Conservation (phyloP, 2,329 filamentous ascomycete genomes). For the Lithohypha guttulata region DNA sequence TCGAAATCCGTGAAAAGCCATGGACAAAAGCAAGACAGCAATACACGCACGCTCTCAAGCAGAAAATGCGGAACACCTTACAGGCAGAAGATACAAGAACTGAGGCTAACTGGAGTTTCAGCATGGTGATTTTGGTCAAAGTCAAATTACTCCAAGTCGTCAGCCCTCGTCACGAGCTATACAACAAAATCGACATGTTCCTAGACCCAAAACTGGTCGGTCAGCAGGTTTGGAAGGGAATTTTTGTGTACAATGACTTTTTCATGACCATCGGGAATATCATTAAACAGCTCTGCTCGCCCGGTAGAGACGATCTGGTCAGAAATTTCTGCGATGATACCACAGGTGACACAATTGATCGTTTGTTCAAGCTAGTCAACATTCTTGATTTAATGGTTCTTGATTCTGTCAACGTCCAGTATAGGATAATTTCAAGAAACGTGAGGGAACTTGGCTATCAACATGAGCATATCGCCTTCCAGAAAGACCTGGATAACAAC, state of each 20-base stretch:
- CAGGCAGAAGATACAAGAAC: slow-evolving; percentile 44
- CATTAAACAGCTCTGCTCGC: slow-evolving; percentile 54
- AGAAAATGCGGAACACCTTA: slow-evolving; percentile 50
- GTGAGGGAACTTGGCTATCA: slow-evolving; percentile 51
- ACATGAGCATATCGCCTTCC: slow-evolving; percentile 51
- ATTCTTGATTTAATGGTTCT: slow-evolving; percentile 52
- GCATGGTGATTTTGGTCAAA: slow-evolving; percentile 56
- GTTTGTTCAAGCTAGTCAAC: slow-evolving; percentile 51
- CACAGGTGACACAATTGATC: slow-evolving; percentile 48
- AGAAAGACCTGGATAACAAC: slow-evolving; percentile 42
- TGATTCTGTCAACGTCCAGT: slow-evolving; percentile 56
- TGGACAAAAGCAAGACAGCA: slow-evolving; percentile 43
- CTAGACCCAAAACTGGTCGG: slow-evolving; percentile 49
- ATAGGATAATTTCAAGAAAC: slow-evolving; percentile 49
- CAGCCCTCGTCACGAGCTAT: slow-evolving; percentile 50
- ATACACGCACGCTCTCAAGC: slow-evolving; percentile 38
- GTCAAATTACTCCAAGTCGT: slow-evolving; percentile 50
- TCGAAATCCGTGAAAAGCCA: slow-evolving; percentile 43
- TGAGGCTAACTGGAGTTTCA: slow-evolving; percentile 49
- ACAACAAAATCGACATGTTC: slow-evolving; percentile 50
- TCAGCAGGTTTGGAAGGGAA: slow-evolving; percentile 47
- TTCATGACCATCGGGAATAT: slow-evolving; percentile 54
- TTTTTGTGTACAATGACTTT: slow-evolving; percentile 53
- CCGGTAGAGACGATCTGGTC: slow-evolving; percentile 51
- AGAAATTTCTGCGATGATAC: slow-evolving; percentile 43